Evolutionary conservation across 495 filamentous ascomycete genomes (phyloP), one percentile per base, ranked within the genome.

Genomic region (Thozetella sp.): DNA sequence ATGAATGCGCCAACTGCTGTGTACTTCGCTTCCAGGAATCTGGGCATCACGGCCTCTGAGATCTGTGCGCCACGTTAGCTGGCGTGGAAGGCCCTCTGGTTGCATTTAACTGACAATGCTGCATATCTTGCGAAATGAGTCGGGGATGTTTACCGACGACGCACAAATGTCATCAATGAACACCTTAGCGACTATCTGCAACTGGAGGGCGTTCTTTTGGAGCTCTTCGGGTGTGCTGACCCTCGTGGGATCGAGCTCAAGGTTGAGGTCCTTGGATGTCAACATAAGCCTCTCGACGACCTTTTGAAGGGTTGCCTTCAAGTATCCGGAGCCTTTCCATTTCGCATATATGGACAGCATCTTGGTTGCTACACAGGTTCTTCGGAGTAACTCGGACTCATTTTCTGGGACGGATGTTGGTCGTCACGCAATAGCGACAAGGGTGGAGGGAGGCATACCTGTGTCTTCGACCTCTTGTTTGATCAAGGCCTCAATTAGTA

Each of bases 1-100:
- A 89, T 86, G 64, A 89, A 89, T 1, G 86, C 85, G 1, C 86
- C 86, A 34, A 89, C 86, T 30, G 86, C 86, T 2, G 86, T 89
- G 63, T 86, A 89, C 68, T 88, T 89, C n/a, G 86, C 86, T 22
- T 88, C 86, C 15, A 81, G 83, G 56, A 88, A 88, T 25, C 83
- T 74, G 11, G 74, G 76, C 71, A 82, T 76, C 3, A 88, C 85
- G 26, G 85, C 80, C 15, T 72, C 62, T 13, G 83, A 82, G 59
- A 89, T 88, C 80, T 82, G 53, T 27, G 25, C 20, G 46, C 24
- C 20, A 23, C 11, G n/a, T 40, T 20, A 23, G 34, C 26, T 22
- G 55, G 24, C 9, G 26, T 25, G 24, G 9, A 23, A 26, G 10
- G 27, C 13, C 34, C 12, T 27, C 48, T 25, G 55, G 50, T 56